Evolutionary conservation across 768 basidiomycete species (phyloP), one percentile per base, ranked within the genome.

Genomic region (Megacollybia marginata): DNA sequence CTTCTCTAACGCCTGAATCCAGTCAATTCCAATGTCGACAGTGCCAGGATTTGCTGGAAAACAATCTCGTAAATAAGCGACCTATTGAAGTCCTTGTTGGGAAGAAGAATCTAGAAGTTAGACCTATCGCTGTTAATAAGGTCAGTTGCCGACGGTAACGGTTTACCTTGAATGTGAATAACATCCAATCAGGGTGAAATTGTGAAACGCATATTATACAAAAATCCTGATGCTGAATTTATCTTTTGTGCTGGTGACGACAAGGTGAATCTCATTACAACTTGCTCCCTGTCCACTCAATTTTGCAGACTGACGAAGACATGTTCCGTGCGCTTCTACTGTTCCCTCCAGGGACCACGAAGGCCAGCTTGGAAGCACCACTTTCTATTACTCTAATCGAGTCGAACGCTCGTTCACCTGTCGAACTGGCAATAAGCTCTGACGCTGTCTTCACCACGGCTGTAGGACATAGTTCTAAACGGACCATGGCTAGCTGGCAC

Each of bases 221-320:
- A 84, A 65, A 86, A 97, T 73, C 89, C 94, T 2, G 92, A 95
- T 52, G 84, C 91, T 42, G 91, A 96, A 63, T 93, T 97, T 61
- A 76, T 97, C 65, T 95, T 97, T 72, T 99, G 95, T 63, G 95
- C 94, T 1, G 95, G 95, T 42, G 95, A 99, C 60, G 95, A 99
- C 72, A 99, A 97, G 81, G 88, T 88, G 33, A 51, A 54, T 49
- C 38, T 45, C 34, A 13, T 7, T 34, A 18, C 16, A 3, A 15
- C 46, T 33, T 7, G 31, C 9, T 36, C 9, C 42, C 40, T 23
- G 12, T 16, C 54, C 18, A 13, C 40, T 42, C 53, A 15, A 48
- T 19, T 42, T 23, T 42, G 11, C 56, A 88, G 89, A 94, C 94
- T 44, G 92, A 97, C 72, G 95, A 99, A 70, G 95, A 99, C 72